phyloP scores from a whole-genome alignment of 306 rosid species.

The Leucaena leucocephala region DNA sequence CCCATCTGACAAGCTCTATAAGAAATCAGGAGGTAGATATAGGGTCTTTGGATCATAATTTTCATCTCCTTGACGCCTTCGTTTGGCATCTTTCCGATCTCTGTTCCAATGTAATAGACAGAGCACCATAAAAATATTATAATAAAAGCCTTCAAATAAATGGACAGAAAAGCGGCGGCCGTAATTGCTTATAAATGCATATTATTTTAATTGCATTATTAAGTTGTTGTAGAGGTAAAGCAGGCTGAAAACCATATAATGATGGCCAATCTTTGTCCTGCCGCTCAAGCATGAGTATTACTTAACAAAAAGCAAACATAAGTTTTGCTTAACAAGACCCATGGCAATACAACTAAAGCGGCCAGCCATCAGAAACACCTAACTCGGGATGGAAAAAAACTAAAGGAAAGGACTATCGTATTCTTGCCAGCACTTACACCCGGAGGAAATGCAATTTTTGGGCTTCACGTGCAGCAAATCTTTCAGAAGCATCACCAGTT shows the following conservation, averaged over 20 bases:
- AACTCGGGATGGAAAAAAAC: not conserved
- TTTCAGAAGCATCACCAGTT: constrained; percentile 56
- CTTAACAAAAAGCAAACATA: not conserved
- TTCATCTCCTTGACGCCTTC: constrained; percentile 71
- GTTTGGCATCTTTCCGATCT: constrained; percentile 67
- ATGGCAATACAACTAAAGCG: constrained; percentile 14
- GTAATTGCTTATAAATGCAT: constrained; percentile 25
- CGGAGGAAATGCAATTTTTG: constrained; percentile 68
- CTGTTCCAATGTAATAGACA: constrained; percentile 50
- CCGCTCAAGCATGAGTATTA: not conserved
- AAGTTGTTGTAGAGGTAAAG: not conserved
- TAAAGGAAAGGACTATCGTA: not conserved
- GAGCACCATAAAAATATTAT: constrained; percentile 27
- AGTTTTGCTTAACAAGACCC: not conserved
- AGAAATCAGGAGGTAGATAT: constrained; percentile 72
- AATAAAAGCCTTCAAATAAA: constrained; percentile 22
- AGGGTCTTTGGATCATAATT: constrained; percentile 82
- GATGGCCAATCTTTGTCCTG: not conserved
- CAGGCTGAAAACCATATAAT: not conserved
- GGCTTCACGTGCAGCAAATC: constrained; percentile 72
- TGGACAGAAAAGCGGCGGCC: constrained; percentile 5
- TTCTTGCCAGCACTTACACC: constrained; percentile 55
- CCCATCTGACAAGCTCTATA: constrained; percentile 71
- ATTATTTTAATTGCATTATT: not conserved
- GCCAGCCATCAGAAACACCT: constrained; percentile 7